These are phyloP conservation scores for Trichoderma asperellum DNA, from an alignment of 2,329 filamentous ascomycete species.

Conservation along the genomic window DNA sequence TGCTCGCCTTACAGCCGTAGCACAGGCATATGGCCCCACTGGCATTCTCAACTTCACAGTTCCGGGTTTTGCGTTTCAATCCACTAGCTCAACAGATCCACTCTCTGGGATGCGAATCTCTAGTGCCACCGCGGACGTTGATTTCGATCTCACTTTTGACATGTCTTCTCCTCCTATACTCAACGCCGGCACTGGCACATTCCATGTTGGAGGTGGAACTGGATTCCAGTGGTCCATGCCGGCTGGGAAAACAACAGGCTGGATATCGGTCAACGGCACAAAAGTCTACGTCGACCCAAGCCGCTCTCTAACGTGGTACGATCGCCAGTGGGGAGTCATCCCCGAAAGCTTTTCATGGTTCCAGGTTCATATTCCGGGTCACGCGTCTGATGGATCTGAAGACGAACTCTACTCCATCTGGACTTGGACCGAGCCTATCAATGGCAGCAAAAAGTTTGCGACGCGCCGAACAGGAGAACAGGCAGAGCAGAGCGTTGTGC, in stretches of 20 bases:
- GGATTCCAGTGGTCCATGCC: slow-evolving; percentile 25
- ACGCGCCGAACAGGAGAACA: neutral
- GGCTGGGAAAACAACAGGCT: slow-evolving; percentile 16
- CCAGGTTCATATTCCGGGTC: slow-evolving; percentile 16
- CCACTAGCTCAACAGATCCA: slow-evolving; percentile 6
- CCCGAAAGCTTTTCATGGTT: slow-evolving; percentile 7
- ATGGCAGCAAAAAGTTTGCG: slow-evolving; percentile 12
- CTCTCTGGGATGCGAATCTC: slow-evolving; percentile 4
- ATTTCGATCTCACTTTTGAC: slow-evolving; percentile 22
- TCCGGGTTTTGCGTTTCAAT: neutral
- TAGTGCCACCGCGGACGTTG: neutral
- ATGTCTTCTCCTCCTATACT: slow-evolving; percentile 16
- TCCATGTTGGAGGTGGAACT: neutral
- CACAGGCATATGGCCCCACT: neutral
- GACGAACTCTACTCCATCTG: slow-evolving; percentile 9
- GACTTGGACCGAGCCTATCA: neutral
- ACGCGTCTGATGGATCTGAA: neutral
- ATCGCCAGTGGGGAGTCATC: slow-evolving; percentile 19
- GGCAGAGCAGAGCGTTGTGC: neutral
- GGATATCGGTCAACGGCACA: slow-evolving; percentile 3
- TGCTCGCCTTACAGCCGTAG: neutral
- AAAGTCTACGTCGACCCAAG: slow-evolving; percentile 7
- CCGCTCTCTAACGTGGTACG: slow-evolving; percentile 22
- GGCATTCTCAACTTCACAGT: slow-evolving; percentile 16
- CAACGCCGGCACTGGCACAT: slow-evolving; percentile 14